A percentile compares a stretch with the other conserved stretches of the same genome.
Evolutionary conservation across 805 yeast species (phyloP).

Genomic region (Wickerhamiella musiphila): DNA sequence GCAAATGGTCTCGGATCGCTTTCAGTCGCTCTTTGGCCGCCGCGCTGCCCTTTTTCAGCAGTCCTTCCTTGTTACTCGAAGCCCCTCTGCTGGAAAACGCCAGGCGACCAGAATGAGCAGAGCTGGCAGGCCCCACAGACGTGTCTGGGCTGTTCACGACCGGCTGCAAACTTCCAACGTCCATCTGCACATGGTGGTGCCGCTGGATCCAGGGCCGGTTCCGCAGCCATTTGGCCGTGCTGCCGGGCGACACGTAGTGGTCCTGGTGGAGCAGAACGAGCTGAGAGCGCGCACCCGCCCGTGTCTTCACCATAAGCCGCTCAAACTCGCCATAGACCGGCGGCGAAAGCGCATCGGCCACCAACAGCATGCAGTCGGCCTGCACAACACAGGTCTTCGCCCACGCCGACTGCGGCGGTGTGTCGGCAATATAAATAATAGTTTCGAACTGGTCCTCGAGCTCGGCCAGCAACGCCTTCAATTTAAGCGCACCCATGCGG

Average conservation of each 20-base stretch:
- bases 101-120: slow-evolving; percentile 4
- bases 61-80: slow-evolving; percentile 8
- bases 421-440: slow-evolving; percentile 79
- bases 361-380: slow-evolving; percentile 79
- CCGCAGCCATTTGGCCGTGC: slow-evolving; percentile 71
- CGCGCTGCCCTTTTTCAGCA: slow-evolving; percentile 18
- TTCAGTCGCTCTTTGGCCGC: slow-evolving; percentile 1
- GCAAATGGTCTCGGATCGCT: slow-evolving; percentile 14
- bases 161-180: slow-evolving; percentile 3
- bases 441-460: slow-evolving; percentile 78
- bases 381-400: slow-evolving; percentile 82
- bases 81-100: too few species aligned
- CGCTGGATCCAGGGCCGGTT: slow-evolving; percentile 79
- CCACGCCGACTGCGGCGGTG: slow-evolving; percentile 73
- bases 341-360: slow-evolving; percentile 67
- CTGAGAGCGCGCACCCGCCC: slow-evolving; percentile 77
- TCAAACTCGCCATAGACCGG: slow-evolving; percentile 79
- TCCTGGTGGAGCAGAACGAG: slow-evolving; percentile 73
- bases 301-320: slow-evolving; percentile 49
- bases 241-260: slow-evolving; percentile 65
- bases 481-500: slow-evolving; percentile 65
- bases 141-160: neutral
- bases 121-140: slow-evolving; percentile 3
- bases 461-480: slow-evolving; percentile 78
- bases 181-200: slow-evolving; percentile 81